Conservation (phyloP, 768 basidiomycete genomes). For the Suillus fuscotomentosus region DNA sequence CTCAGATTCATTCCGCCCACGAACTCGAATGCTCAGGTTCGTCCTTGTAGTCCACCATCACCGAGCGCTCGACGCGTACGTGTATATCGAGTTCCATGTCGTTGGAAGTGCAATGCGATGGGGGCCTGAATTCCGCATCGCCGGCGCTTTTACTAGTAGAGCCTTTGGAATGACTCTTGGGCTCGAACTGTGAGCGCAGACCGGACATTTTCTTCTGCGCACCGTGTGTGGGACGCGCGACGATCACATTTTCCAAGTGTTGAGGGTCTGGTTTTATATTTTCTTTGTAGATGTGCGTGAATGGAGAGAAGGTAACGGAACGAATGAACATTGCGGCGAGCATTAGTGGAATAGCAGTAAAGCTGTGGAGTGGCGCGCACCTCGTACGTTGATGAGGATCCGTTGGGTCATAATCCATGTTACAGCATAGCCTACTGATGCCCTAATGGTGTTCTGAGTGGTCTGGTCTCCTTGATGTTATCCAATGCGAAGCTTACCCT, state of each 20-base stretch:
- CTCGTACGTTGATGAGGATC: constrained; percentile 55
- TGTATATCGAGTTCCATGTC: constrained; percentile 29
- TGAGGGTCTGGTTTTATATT: constrained; percentile 17
- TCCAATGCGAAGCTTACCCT: constrained; percentile 36
- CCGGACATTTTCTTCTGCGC: too few species aligned
- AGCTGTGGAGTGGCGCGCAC: constrained; percentile 25
- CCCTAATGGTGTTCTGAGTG: constrained; percentile 30
- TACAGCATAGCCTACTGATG: constrained; percentile 54
- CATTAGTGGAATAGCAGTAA: background rate
- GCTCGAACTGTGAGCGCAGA: too few species aligned
- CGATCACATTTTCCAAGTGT: constrained; percentile 29
- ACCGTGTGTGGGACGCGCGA: background rate
- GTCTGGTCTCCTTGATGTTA: background rate
- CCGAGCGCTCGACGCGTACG: constrained; percentile 29
- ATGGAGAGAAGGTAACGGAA: background rate
- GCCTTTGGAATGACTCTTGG: background rate
- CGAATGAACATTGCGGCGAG: background rate
- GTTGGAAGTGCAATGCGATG: background rate
- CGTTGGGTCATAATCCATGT: constrained; percentile 65
- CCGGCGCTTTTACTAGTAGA: constrained; percentile 15
- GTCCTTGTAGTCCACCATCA: constrained; percentile 23
- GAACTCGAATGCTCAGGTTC: background rate
- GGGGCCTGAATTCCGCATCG: constrained; percentile 20
- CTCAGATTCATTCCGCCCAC: background rate
- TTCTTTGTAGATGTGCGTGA: constrained; percentile 13